Evolutionary conservation across 2,329 filamentous ascomycete genomes (phyloP).

Genomic region (Acephala macrosclerotiorum): DNA sequence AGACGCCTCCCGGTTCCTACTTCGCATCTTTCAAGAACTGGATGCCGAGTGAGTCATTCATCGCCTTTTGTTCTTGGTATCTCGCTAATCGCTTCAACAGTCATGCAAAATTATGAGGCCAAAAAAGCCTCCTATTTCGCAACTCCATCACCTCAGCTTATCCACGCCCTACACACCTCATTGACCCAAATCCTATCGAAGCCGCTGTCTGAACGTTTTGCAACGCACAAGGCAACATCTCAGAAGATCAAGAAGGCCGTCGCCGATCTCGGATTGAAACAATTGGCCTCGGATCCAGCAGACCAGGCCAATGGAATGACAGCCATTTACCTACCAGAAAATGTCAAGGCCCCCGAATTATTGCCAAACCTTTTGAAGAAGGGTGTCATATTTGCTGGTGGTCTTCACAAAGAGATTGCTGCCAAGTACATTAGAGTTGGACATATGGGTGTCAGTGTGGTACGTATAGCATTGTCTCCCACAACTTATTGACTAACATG

Average conservation of each 20-base stretch:
- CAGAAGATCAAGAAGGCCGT: slow-evolving; percentile 88
- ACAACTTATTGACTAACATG: slow-evolving; percentile 22
- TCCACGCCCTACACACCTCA: slow-evolving; percentile 90
- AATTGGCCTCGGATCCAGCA: slow-evolving; percentile 84
- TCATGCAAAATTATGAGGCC: slow-evolving; percentile 99
- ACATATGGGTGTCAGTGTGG: slow-evolving; percentile 95
- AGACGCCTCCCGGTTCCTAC: slow-evolving; percentile 84
- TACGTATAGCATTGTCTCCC: slow-evolving; percentile 51
- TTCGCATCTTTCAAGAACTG: slow-evolving; percentile 98
- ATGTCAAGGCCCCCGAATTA: slow-evolving; percentile 79
- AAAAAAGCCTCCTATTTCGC: slow-evolving; percentile 98
- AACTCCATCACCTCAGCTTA: slow-evolving; percentile 91
- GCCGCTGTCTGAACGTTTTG: slow-evolving; percentile 84
- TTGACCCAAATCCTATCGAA: slow-evolving; percentile 84
- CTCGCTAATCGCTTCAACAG: slow-evolving; percentile 49
- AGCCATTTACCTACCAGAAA: slow-evolving; percentile 92
- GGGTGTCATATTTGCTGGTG: slow-evolving; percentile 93
- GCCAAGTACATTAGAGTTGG: slow-evolving; percentile 94
- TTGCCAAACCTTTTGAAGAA: slow-evolving; percentile 85
- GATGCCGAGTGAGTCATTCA: slow-evolving; percentile 74
- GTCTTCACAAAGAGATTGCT: slow-evolving; percentile 94
- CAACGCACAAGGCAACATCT: slow-evolving; percentile 78
- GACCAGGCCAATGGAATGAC: slow-evolving; percentile 99
- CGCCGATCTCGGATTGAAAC: slow-evolving; percentile 81
- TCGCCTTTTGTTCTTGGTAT: not conserved